These are phyloP conservation scores for Amanita polypyramis DNA, from an alignment of 768 basidiomycete genomes.

Conservation along the genomic window DNA sequence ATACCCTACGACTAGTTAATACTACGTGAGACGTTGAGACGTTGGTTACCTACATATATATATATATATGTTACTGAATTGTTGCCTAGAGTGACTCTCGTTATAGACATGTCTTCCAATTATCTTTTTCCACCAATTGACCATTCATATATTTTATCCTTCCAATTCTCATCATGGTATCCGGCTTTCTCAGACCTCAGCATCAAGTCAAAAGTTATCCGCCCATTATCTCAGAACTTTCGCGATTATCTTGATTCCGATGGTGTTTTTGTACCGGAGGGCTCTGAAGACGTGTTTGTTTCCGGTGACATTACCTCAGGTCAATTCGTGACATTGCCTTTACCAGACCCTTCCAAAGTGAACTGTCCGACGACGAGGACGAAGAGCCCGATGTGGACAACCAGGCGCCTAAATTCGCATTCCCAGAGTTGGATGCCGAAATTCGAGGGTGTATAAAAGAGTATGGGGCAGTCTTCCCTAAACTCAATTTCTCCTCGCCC, in stretches of 20 bases:
- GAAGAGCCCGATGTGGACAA: constrained; percentile 22
- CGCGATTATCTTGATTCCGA: constrained; percentile 70
- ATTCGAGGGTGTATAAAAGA: constrained; percentile 56
- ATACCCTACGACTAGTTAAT: background rate
- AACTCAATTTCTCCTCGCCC: constrained; percentile 94
- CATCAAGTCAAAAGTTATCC: constrained; percentile 67
- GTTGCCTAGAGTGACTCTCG: background rate
- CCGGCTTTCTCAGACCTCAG: constrained; percentile 50
- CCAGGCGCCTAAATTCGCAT: constrained; percentile 37
- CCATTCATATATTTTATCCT: constrained; percentile 46
- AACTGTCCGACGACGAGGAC: constrained; percentile 45
- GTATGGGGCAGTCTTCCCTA: constrained; percentile 86
- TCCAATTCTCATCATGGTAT: constrained; percentile 85
- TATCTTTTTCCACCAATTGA: constrained; percentile 42
- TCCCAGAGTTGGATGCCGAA: constrained; percentile 70
- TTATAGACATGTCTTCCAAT: background rate
- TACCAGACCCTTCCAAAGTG: constrained; percentile 39
- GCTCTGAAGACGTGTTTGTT: constrained; percentile 67
- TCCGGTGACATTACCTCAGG: background rate
- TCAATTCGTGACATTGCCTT: background rate
- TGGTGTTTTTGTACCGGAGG: constrained; percentile 74
- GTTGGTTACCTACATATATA: too few species aligned
- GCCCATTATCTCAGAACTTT: constrained; percentile 55
- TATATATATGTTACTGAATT: too few species aligned
- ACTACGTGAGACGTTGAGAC: background rate